Evolutionary conservation across 371 early-diverging fungal genomes (phyloP).

Genomic region (Haplosporangium sp.): DNA sequence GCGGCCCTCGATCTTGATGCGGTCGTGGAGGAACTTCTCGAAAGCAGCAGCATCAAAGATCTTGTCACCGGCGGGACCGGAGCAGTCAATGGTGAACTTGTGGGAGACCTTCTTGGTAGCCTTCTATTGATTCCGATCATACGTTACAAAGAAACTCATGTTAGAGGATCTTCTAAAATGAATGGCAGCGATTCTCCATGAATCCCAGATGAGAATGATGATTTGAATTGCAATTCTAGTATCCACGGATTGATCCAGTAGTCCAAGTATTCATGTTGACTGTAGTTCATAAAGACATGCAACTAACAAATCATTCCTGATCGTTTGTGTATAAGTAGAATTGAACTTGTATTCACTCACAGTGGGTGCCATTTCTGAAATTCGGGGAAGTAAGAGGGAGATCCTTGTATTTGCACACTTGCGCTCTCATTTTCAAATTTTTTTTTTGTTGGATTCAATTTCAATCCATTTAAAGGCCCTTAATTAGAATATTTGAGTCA

Average conservation of each 20-base stretch:
- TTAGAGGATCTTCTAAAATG: background rate
- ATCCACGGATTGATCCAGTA: background rate
- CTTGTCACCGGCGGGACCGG: slow-evolving; percentile 94
- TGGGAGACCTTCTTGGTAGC: slow-evolving; percentile 61
- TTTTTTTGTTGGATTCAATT: slow-evolving; percentile 19
- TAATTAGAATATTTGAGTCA: background rate
- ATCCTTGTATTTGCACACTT: slow-evolving; percentile 23
- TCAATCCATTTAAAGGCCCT: slow-evolving; percentile 26
- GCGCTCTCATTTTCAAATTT: slow-evolving; percentile 14
- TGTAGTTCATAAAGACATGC: background rate
- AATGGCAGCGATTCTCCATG: background rate
- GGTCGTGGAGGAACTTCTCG: slow-evolving; percentile 97
- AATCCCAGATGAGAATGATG: background rate
- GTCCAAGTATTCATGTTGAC: background rate
- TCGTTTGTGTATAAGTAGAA: background rate
- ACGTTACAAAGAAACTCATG: background rate
- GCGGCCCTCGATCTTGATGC: slow-evolving; percentile 97
- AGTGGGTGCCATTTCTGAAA: slow-evolving; percentile 58
- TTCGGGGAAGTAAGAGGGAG: slow-evolving; percentile 53
- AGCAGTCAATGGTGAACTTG: slow-evolving; percentile 94
- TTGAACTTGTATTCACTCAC: slow-evolving; percentile 38
- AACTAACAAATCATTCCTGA: too few species aligned
- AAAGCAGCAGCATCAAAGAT: slow-evolving; percentile 97
- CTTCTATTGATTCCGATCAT: slow-evolving; percentile 31
- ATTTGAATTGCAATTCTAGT: background rate